A percentile compares a stretch with the other conserved stretches of the same genome.
Conservation (phyloP, 2,329 filamentous ascomycete genomes). For the Xylaria sp. region DNA sequence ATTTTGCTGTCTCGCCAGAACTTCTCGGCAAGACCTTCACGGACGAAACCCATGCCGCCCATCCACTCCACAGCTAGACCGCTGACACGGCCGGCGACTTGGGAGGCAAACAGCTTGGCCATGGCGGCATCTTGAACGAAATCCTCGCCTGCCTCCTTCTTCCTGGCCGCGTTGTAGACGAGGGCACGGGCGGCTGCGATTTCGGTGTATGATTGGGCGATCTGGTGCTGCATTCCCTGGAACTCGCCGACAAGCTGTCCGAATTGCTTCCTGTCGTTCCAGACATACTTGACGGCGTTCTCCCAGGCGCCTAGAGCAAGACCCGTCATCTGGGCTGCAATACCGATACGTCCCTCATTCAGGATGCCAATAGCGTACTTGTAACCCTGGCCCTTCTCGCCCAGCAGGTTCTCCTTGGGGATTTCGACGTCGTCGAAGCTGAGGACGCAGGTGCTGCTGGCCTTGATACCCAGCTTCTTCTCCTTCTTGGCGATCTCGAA, state of each 20-base stretch:
- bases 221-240: slow-evolving; percentile 99
- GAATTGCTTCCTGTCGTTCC: slow-evolving; percentile 99
- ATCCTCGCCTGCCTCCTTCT: slow-evolving; percentile 97
- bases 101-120: slow-evolving; percentile 95
- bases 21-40: slow-evolving; percentile 97
- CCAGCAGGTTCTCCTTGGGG: slow-evolving; percentile 87
- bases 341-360: slow-evolving; percentile 97
- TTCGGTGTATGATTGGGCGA: slow-evolving; percentile 94
- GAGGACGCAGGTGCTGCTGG: slow-evolving; percentile 95
- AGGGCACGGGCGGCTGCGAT: slow-evolving; percentile 90
- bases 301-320: slow-evolving; percentile 94
- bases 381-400: slow-evolving; percentile 90
- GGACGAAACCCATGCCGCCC: slow-evolving; percentile 98
- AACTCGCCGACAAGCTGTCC: slow-evolving; percentile 93
- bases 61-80: slow-evolving; percentile 96
- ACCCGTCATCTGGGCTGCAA: slow-evolving; percentile 98
- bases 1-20: slow-evolving; percentile 99
- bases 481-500: slow-evolving; percentile 99
- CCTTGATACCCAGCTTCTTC: slow-evolving; percentile 98
- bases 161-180: slow-evolving; percentile 94
- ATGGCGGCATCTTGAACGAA: slow-evolving; percentile 97
- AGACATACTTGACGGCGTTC: slow-evolving; percentile 93
- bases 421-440: slow-evolving; percentile 97
- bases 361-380: slow-evolving; percentile 95
- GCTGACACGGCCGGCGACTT: slow-evolving; percentile 88